phyloP scores from a whole-genome alignment of 2,329 filamentous ascomycete genomes.

The Pyrenophora teres region DNA sequence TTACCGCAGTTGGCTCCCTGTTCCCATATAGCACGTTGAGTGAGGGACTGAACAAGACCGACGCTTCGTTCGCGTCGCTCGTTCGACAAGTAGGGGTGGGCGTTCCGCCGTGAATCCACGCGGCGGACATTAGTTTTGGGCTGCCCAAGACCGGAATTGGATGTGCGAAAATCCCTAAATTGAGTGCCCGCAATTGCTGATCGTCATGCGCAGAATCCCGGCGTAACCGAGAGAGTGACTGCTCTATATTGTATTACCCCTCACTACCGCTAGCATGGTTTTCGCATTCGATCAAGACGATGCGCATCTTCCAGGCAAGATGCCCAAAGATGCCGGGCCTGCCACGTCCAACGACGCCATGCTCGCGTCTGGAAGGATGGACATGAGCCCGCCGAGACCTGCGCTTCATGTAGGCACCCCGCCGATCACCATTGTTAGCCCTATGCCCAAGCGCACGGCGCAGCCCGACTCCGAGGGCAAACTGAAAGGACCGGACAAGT shows the following conservation, averaged over 20 bases:
- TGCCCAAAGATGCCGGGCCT: slow-evolving; percentile 12
- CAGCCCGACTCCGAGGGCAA: slow-evolving; percentile 28
- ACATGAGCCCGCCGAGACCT: slow-evolving; percentile 28
- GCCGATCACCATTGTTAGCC: slow-evolving; percentile 43
- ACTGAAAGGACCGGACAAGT: slow-evolving; percentile 39
- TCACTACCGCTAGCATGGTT: slow-evolving; percentile 32
- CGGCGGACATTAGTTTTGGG: slow-evolving; percentile 56
- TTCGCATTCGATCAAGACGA: slow-evolving; percentile 46
- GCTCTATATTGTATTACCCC: slow-evolving; percentile 14
- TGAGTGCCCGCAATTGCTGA: slow-evolving; percentile 28
- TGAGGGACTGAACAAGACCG: slow-evolving; percentile 47
- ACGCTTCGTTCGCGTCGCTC: slow-evolving; percentile 55
- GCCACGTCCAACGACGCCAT: slow-evolving; percentile 21
- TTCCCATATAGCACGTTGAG: slow-evolving; percentile 42
- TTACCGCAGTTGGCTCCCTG: slow-evolving; percentile 43
- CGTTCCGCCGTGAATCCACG: slow-evolving; percentile 55
- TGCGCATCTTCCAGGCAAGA: slow-evolving; percentile 27
- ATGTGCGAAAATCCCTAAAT: slow-evolving; percentile 28
- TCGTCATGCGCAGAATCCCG: slow-evolving; percentile 28
- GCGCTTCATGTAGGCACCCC: slow-evolving; percentile 40
- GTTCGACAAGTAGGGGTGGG: slow-evolving; percentile 54
- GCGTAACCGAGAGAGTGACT: slow-evolving; percentile 13
- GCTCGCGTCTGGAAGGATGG: slow-evolving; percentile 29
- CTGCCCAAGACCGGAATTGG: slow-evolving; percentile 23
- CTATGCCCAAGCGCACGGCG: slow-evolving; percentile 36